Evolutionary conservation across 139 green algal genomes (phyloP), one percentile per base, ranked within the genome.

Genomic region (Chlorella sp.): DNA sequence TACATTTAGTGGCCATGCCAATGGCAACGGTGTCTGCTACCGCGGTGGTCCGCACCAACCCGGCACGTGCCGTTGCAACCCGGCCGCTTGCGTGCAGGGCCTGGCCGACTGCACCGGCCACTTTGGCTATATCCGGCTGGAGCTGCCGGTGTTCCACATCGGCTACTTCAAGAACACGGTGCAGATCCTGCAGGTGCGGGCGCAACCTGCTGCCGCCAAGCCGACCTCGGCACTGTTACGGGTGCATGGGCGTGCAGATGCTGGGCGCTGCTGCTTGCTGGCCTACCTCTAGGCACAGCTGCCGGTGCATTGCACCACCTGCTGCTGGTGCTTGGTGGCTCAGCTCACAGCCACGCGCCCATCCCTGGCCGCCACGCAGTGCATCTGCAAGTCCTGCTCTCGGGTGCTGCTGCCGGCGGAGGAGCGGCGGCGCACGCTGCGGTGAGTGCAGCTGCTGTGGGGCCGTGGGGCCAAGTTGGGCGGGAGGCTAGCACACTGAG

Each of bases 111-210:
- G 97, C 91, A 93, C 95, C 0, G 97, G 97, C 0, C 97, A 99
- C 90, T 99, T 97, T 89, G 95, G 96, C n/a, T 97, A 98, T 88
- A 97, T 99, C 81, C 91, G 92, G 74, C 93, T 99, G 87, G 93
- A 97, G 91, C 94, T 99, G 85, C 97, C 97, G 1, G 97, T 99
- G 11, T 99, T 99, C 91, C 97, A 99, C 92, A 97, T 99, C 78
- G 97, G 97, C 72, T 99, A 98, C 93, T 98, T 98, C 91, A 97
- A 97, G 80, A 93, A 94, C 86, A 96, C 92, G 46, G 60, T 98
- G 58, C 87, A 94, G 75, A 94, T 98, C 43, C 92, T 99, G 89
- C 96, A 78, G 72, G 72, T 78, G 72, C 2, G 36, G 0, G 36
- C 36, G 67, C 67, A 32, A 5, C 4, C 24, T 8, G 65, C 19